phyloP scores from a whole-genome alignment of 129 eudicot species.

The Centrapalus pauciflorus region DNA sequence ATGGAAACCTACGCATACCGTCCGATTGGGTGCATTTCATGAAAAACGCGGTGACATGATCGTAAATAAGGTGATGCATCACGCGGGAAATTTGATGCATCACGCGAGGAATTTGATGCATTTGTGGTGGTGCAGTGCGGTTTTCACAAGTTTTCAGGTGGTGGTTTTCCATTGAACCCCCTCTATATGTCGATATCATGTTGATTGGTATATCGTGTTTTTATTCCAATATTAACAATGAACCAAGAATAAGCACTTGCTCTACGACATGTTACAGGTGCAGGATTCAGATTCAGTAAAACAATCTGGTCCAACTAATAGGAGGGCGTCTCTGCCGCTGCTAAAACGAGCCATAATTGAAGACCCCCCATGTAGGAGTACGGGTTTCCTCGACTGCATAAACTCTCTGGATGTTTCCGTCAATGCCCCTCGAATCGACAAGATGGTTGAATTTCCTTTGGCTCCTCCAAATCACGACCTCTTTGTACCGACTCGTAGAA shows the following conservation, averaged over 20 bases:
- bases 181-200: no score
- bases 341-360: constrained; percentile 28
- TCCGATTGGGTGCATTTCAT: no score
- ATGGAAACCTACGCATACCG: no score
- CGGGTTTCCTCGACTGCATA: constrained; percentile 32
- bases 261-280: no score
- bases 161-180: no score
- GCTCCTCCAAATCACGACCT: constrained; percentile 43
- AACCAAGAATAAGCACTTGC: no score
- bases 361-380: constrained; percentile 33
- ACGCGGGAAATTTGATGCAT: no score
- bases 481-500: constrained; percentile 34
- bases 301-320: constrained; percentile 46
- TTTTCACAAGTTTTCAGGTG: no score
- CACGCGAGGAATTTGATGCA: no score
- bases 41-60: no score
- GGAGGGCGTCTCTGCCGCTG: constrained; percentile 81
- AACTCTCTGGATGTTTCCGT: constrained; percentile 88
- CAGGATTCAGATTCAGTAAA: constrained; percentile 51
- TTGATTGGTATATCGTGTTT: constrained; percentile 1
- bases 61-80: no score
- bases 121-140: no score
- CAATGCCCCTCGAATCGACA: constrained; percentile 86
- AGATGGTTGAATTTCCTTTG: constrained; percentile 66
- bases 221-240: constrained; percentile 4